Evolutionary conservation across 768 basidiomycete species (phyloP).

Genomic region (Lactifluus volemus): DNA sequence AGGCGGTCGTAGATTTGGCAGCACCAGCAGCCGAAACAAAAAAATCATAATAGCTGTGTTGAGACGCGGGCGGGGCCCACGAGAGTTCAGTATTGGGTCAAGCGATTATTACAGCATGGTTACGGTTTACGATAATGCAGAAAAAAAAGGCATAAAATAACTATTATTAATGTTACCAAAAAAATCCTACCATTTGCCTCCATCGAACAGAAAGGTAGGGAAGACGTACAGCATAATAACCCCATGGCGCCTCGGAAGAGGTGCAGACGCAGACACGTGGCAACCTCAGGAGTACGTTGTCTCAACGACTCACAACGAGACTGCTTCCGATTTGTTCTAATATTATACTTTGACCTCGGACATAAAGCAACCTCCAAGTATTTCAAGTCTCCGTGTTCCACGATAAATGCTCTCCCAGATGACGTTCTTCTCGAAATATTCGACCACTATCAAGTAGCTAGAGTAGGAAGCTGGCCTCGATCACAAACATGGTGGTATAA

Average conservation of each 20-base stretch:
- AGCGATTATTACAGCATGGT: no score
- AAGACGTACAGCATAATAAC: background rate
- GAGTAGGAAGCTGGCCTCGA: background rate
- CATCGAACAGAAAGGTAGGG: background rate
- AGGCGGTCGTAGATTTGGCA: no score
- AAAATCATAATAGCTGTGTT: no score
- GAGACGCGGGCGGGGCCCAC: no score
- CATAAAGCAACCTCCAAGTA: slow-evolving; percentile 6
- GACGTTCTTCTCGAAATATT: slow-evolving; percentile 11
- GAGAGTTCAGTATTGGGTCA: no score
- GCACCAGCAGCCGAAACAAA: no score
- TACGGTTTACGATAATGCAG: no score
- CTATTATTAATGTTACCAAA: background rate
- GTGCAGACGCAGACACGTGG: background rate
- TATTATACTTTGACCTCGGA: background rate
- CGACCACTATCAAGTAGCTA: background rate
- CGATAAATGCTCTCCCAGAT: slow-evolving; percentile 7
- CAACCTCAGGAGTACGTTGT: background rate
- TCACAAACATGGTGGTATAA: slow-evolving; percentile 10
- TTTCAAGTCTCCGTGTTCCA: background rate
- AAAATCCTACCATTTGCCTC: background rate
- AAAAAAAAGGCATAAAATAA: no score
- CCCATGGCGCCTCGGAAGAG: background rate
- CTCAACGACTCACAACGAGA: no score
- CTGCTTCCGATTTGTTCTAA: background rate